Evolutionary conservation across 352 stramenopile genomes (phyloP).

Genomic region (Phytophthora vignae): DNA sequence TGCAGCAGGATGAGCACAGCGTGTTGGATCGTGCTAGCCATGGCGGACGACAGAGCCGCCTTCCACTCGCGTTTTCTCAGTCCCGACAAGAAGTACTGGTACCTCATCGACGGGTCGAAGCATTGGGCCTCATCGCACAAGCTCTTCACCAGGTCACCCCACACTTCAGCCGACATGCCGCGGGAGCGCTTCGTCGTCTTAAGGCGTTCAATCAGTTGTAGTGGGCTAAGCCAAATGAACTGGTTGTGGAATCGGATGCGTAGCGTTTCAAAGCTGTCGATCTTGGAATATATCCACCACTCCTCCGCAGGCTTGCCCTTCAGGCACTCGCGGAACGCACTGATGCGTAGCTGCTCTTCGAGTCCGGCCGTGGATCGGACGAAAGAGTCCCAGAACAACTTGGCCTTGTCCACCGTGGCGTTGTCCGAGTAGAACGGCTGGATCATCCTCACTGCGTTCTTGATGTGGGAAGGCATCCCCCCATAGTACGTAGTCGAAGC

Average conservation of each 20-base stretch:
- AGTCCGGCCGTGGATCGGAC: background rate
- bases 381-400: background rate
- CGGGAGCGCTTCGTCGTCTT: background rate
- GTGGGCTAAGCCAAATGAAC: background rate
- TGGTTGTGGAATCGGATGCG: background rate
- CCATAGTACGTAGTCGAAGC: too few species aligned
- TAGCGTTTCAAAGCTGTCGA: background rate
- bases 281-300: background rate
- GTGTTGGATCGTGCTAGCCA: background rate
- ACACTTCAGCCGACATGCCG: background rate
- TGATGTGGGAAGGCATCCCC: too few species aligned
- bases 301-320: background rate
- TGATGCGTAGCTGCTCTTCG: background rate
- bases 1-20: background rate
- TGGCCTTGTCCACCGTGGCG: too few species aligned
- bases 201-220: background rate
- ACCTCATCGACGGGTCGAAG: too few species aligned
- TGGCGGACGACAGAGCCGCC: too few species aligned
- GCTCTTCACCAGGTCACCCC: too few species aligned
- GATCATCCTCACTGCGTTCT: too few species aligned
- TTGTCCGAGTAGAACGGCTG: too few species aligned
- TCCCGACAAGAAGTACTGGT: too few species aligned
- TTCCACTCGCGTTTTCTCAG: too few species aligned
- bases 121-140: too few species aligned
- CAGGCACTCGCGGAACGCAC: background rate